Evolutionary conservation across 345 rosid genomes (phyloP), one percentile per base, ranked within the genome.

Genomic region (Moricandia moricandioides): DNA sequence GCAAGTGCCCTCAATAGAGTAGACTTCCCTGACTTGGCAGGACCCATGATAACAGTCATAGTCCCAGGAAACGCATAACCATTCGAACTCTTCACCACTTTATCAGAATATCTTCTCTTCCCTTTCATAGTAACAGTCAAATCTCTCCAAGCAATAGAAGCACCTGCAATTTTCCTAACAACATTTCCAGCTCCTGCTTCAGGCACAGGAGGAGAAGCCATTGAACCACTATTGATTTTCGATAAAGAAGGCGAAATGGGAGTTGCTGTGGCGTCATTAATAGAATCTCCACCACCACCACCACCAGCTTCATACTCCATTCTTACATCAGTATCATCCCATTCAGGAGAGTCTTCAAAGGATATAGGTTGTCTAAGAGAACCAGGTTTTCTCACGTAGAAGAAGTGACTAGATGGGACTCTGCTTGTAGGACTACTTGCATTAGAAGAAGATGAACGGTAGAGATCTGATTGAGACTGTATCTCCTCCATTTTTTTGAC

Each of bases 41-140:
- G 99, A 69, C 99, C 99, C 99, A 96, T 92, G 69, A 96, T 92
- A 0, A 96, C 99, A 1, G 99, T 92, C 91, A 96, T 90, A 34
- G 98, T 90, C 69, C 99, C 98, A 2, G 96, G 99, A 77, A 91
- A 83, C 1, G 98, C 99, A 83, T 90, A 96, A 17, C 98, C 99
- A 61, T 81, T 96, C 14, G 98, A 96, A 77, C 97, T 88, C 87
- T 92, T 95, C 49, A 92, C 85, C 45, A 95, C 98, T 65, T 84
- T 92, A 67, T 92, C 98, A 63, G 99, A 92, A 72, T 95, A 92
- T 56, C 84, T 92, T 64, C 99, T 87, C 74, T 92, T 95, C 34
- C 97, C 96, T 56, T 82, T 86, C 75, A 95, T 89, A 2, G 96
- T 84, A 79, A 95, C 94, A 69, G 98, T 89, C 84, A 95, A 86